These are phyloP conservation scores for Nelumbo lutea DNA, from an alignment of 164 flowering plant genomes.

Conservation along the genomic window DNA sequence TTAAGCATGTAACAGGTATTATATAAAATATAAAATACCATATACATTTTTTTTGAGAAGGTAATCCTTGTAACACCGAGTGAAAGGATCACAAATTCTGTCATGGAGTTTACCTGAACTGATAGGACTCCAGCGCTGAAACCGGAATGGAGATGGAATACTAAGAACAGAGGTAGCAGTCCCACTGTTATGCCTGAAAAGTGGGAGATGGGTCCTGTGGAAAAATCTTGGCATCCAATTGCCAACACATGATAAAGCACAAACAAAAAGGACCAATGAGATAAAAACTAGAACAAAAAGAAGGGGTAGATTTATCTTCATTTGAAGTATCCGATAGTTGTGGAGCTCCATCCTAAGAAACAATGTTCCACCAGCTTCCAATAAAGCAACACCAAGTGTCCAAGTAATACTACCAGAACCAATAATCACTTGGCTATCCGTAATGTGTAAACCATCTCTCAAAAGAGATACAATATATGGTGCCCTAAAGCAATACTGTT, in stretches of 20 bases:
- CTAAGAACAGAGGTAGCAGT: slow-evolving; percentile 56
- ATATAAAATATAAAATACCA: neutral
- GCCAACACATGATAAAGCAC: slow-evolving; percentile 57
- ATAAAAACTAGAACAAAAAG: slow-evolving; percentile 34
- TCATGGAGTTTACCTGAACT: slow-evolving; percentile 48
- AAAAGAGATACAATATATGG: slow-evolving; percentile 78
- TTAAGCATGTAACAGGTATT: too few species aligned
- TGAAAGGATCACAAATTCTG: neutral
- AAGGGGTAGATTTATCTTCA: slow-evolving; percentile 54
- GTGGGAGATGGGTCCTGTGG: slow-evolving; percentile 63
- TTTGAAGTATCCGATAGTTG: slow-evolving; percentile 38
- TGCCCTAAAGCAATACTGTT: slow-evolving; percentile 97
- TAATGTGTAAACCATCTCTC: slow-evolving; percentile 89
- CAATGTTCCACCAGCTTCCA: slow-evolving; percentile 71
- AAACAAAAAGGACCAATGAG: slow-evolving; percentile 54
- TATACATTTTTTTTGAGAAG: neutral
- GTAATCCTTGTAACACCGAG: too few species aligned
- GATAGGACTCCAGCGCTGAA: slow-evolving; percentile 88
- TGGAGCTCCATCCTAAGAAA: slow-evolving; percentile 34
- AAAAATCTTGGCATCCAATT: slow-evolving; percentile 57
- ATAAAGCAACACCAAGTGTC: slow-evolving; percentile 94
- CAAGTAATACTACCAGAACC: slow-evolving; percentile 98
- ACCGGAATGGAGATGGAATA: slow-evolving; percentile 64
- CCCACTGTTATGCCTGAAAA: slow-evolving; percentile 58
- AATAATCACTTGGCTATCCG: slow-evolving; percentile 57